Conservation (phyloP, 371 early-diverging fungal genomes). For the Actinomucor elegans region DNA sequence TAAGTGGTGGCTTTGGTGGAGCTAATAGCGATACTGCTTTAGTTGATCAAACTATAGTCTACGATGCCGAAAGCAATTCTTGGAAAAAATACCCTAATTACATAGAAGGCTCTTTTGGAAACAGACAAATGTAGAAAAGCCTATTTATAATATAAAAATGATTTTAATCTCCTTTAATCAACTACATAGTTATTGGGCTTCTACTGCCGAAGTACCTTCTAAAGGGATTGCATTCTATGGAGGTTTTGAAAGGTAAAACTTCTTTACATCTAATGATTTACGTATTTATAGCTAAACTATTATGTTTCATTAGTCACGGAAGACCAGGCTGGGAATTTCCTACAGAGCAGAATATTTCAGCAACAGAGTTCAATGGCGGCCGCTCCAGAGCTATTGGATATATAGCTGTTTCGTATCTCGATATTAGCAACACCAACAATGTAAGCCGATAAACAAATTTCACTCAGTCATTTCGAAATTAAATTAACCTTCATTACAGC, state of each 20-base stretch:
- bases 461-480: too few relatives aligned
- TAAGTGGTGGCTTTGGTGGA: background rate
- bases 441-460: too few relatives aligned
- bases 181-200: background rate
- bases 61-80: background rate
- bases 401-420: background rate
- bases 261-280: background rate
- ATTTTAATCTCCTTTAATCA: background rate
- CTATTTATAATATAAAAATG: background rate
- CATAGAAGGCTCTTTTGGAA: background rate
- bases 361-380: background rate
- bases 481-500: too few relatives aligned
- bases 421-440: background rate
- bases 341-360: background rate
- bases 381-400: background rate
- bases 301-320: too few relatives aligned
- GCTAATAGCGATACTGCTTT: background rate
- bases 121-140: constrained; percentile 3
- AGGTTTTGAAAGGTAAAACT: background rate
- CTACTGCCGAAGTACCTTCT: background rate
- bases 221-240: background rate
- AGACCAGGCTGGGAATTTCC: background rate
- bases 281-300: too few relatives aligned
- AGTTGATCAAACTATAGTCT: background rate
- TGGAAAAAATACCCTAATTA: background rate